phyloP scores from a whole-genome alignment of 345 rosid species.

The Citrus australasica region DNA sequence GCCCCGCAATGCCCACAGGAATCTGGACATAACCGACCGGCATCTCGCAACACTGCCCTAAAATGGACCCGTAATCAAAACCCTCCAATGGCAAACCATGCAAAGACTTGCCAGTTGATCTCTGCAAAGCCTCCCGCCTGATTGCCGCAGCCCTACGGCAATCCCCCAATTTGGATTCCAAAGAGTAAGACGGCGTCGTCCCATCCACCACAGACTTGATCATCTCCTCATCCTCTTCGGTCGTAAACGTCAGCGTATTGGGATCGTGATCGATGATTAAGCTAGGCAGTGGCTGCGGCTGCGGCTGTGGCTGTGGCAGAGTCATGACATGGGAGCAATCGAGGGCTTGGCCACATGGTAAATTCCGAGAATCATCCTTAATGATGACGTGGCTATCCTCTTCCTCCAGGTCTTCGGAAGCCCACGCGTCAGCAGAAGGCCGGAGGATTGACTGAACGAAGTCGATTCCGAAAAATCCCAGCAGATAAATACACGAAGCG shows the following conservation, averaged over 20 bases:
- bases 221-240: constrained; percentile 51
- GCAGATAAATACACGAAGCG: constrained; percentile 53
- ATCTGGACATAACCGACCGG: constrained; percentile 75
- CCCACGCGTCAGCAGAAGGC: constrained; percentile 51
- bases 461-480: constrained; percentile 68
- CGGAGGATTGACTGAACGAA: constrained; percentile 58
- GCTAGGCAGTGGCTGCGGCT: neutral
- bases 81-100: constrained; percentile 63
- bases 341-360: constrained; percentile 51
- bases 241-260: neutral
- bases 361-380: constrained; percentile 32
- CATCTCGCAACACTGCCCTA: constrained; percentile 84
- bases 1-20: constrained; percentile 81
- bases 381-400: constrained; percentile 30
- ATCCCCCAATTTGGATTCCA: constrained; percentile 62
- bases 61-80: constrained; percentile 55
- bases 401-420: constrained; percentile 31
- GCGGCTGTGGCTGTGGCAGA: neutral
- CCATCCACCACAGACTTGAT: constrained; percentile 49
- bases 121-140: constrained; percentile 60
- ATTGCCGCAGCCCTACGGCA: constrained; percentile 55
- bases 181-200: constrained; percentile 48
- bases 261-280: constrained; percentile 16
- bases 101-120: constrained; percentile 49
- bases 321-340: constrained; percentile 24